These are phyloP conservation scores for Corylus heterophylla DNA, from an alignment of 306 rosid species.

Conservation along the genomic window DNA sequence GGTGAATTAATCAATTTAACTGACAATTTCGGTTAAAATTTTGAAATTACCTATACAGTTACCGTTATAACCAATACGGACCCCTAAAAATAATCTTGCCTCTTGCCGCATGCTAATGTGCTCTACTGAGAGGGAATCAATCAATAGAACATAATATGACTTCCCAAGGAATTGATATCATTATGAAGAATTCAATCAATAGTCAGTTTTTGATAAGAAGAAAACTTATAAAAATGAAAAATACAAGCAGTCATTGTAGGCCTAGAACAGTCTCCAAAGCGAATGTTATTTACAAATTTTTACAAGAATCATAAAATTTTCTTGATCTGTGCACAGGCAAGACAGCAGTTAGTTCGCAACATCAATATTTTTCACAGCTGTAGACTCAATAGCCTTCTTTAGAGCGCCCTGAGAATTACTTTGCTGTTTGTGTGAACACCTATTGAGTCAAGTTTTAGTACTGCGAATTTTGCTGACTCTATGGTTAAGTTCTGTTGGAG, in stretches of 20 bases:
- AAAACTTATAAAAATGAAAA: too few relatives aligned
- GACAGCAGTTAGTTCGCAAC: background rate
- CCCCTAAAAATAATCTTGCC: too few relatives aligned
- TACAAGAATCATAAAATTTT: slow-evolving; percentile 32
- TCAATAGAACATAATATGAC: background rate
- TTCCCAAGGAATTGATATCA: background rate
- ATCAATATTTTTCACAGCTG: background rate
- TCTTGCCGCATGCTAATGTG: background rate
- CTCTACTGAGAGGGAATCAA: background rate
- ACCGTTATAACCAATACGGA: too few relatives aligned
- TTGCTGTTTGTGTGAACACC: slow-evolving; percentile 69
- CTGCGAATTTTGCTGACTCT: slow-evolving; percentile 3
- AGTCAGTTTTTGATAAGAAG: background rate
- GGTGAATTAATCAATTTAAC: too few relatives aligned
- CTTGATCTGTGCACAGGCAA: slow-evolving; percentile 2
- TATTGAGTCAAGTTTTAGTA: slow-evolving; percentile 62
- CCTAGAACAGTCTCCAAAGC: background rate
- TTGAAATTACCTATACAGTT: too few relatives aligned
- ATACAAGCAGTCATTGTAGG: background rate
- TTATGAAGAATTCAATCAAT: background rate
- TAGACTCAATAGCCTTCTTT: slow-evolving; percentile 25
- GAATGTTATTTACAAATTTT: slow-evolving; percentile 48
- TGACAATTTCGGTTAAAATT: too few relatives aligned
- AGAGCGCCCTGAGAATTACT: slow-evolving; percentile 61
- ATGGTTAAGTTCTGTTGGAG: too few relatives aligned